phyloP scores from a whole-genome alignment of 2,329 filamentous ascomycete species.

The Lachnellula suecica region DNA sequence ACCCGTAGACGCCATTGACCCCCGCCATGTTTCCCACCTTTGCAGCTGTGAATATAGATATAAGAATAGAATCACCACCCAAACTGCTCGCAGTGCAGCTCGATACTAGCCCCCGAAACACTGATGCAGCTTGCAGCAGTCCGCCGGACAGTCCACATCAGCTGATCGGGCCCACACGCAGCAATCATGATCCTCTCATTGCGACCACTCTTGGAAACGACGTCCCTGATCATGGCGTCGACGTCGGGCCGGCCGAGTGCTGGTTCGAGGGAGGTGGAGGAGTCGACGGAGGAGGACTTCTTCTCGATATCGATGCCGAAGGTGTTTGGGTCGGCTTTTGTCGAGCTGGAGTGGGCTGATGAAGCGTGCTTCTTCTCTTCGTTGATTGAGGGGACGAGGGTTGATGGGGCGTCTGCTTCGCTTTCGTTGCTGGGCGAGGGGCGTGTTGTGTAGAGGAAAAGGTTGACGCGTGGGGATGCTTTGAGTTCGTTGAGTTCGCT shows the following conservation, averaged over 20 bases:
- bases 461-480: constrained; percentile 26
- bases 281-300: constrained; percentile 5
- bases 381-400: constrained; percentile 5
- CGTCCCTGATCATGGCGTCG: constrained; percentile 37
- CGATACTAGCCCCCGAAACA: constrained; percentile 45
- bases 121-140: constrained; percentile 44
- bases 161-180: constrained; percentile 46
- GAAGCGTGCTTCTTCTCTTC: constrained; percentile 11
- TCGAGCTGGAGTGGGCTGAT: neutral
- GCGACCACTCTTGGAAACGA: constrained; percentile 34
- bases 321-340: neutral
- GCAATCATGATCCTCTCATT: constrained; percentile 44
- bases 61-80: constrained; percentile 26
- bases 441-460: constrained; percentile 32
- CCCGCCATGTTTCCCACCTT: too few relatives aligned
- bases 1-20: too few relatives aligned
- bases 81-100: constrained; percentile 46
- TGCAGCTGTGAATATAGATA: too few relatives aligned
- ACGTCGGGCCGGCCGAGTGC: constrained; percentile 42
- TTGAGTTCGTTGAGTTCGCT: constrained; percentile 30
- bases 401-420: neutral
- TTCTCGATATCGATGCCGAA: constrained; percentile 8
- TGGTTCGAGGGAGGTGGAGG: constrained; percentile 8
- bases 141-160: constrained; percentile 45
- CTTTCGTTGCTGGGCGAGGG: constrained; percentile 2